Percentiles rank a stretch among this genome's conserved stretches.
phyloP scores from a whole-genome alignment of 768 basidiomycete genomes.

The Boletellus sp. region DNA sequence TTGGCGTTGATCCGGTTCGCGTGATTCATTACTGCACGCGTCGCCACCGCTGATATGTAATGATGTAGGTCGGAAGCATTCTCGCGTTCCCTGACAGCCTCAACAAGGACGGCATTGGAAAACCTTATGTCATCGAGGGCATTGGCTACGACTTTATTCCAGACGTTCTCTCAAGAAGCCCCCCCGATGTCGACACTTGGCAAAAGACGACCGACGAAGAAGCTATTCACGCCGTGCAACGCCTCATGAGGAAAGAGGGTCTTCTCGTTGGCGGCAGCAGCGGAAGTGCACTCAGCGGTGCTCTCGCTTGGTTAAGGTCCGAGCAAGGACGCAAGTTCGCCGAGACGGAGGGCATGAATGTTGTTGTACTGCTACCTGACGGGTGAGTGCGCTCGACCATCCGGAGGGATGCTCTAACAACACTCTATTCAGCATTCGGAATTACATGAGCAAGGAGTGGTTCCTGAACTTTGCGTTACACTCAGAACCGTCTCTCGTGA shows the following conservation, averaged over 20 bases:
- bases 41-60: constrained; percentile 6
- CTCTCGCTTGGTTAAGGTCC: constrained; percentile 72
- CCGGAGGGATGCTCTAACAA: not conserved
- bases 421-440: constrained; percentile 60
- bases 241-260: constrained; percentile 80
- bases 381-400: constrained; percentile 50
- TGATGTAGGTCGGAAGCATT: constrained; percentile 76
- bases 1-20: constrained; percentile 90
- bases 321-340: constrained; percentile 63
- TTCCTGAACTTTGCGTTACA: constrained; percentile 69
- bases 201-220: constrained; percentile 82
- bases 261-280: constrained; percentile 92
- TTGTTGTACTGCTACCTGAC: constrained; percentile 86
- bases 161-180: constrained; percentile 70
- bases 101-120: constrained; percentile 46
- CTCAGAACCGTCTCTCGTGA: constrained; percentile 46
- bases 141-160: constrained; percentile 96
- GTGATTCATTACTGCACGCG: not conserved
- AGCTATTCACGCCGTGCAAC: constrained; percentile 69
- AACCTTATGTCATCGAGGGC: constrained; percentile 82
- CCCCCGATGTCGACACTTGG: constrained; percentile 67
- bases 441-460: constrained; percentile 95
- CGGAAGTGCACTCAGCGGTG: constrained; percentile 79
- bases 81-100: constrained; percentile 69
- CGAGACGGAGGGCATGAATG: constrained; percentile 71